Evolutionary conservation across 202 grass and related monocot genomes (phyloP).

Genomic region (Bolboschoenoplectus hybrid): DNA sequence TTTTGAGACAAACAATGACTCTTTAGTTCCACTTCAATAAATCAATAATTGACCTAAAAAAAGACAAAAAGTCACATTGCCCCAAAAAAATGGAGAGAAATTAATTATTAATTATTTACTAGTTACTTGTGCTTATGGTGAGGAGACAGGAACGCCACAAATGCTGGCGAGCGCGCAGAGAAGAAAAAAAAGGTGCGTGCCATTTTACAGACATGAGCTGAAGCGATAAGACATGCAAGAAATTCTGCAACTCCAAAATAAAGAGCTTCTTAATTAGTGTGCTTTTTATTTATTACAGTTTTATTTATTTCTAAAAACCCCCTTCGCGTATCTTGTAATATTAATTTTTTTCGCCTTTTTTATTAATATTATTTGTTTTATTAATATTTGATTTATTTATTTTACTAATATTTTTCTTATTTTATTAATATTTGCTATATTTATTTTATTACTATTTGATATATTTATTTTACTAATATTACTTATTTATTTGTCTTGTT

Average conservation of each 20-base stretch:
- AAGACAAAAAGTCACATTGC: background rate
- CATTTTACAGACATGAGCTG: conserved; percentile 20
- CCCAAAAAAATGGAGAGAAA: background rate
- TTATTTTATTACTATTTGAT: background rate
- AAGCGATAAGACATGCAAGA: conserved; percentile 22
- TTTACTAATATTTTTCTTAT: background rate
- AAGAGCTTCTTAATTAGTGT: background rate
- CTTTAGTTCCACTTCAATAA: background rate
- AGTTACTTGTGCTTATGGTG: background rate
- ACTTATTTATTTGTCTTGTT: background rate
- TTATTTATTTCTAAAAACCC: too few relatives aligned
- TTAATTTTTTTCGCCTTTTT: background rate
- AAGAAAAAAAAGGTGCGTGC: conserved; percentile 5
- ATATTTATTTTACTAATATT: background rate
- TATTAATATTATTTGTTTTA: background rate
- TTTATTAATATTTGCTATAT: background rate
- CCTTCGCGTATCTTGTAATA: too few relatives aligned
- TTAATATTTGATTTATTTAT: too few relatives aligned
- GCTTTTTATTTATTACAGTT: background rate
- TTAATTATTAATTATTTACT: background rate
- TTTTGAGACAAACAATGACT: background rate
- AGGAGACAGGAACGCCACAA: background rate
- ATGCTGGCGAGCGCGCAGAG: background rate
- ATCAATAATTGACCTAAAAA: background rate
- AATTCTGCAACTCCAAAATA: background rate